Conservation (phyloP, 1,284 basidiomycete genomes). For the Ganoderma meredithae region DNA sequence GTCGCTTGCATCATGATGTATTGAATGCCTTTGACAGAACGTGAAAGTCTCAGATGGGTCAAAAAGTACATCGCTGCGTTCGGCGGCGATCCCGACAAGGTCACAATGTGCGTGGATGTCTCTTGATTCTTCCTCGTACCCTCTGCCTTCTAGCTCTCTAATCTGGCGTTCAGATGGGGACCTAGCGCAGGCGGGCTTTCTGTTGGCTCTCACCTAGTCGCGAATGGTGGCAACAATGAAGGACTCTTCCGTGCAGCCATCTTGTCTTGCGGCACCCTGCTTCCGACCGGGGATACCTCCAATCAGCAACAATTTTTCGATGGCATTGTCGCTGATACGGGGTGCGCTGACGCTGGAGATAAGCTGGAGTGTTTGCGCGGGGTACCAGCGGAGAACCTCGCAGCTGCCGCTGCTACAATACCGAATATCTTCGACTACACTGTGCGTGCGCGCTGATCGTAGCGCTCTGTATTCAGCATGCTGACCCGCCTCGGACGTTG, state of each 20-base stretch:
- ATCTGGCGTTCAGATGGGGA: slow-evolving; percentile 42
- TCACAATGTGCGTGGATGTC: slow-evolving; percentile 35
- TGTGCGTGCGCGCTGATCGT: neutral
- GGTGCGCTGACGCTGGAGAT: neutral
- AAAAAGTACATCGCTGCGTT: slow-evolving; percentile 48
- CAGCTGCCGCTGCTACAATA: neutral
- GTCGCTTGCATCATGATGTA: no score
- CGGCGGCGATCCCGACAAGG: slow-evolving; percentile 48
- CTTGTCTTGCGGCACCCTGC: neutral
- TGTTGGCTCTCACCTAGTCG: slow-evolving; percentile 43
- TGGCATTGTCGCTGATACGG: neutral
- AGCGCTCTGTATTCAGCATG: neutral
- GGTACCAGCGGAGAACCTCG: slow-evolving; percentile 48
- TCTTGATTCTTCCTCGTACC: no score
- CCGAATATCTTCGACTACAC: slow-evolving; percentile 14
- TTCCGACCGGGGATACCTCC: neutral
- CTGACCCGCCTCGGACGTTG: neutral
- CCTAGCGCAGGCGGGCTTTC: slow-evolving; percentile 50
- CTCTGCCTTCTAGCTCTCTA: neutral
- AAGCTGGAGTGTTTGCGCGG: neutral
- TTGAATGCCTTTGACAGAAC: neutral
- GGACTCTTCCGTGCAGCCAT: slow-evolving; percentile 24
- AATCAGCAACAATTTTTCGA: neutral
- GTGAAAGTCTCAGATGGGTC: slow-evolving; percentile 62
- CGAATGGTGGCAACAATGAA: slow-evolving; percentile 41